These are phyloP conservation scores for Irpex sp. DNA, from an alignment of 1,284 basidiomycete species.

Conservation along the genomic window DNA sequence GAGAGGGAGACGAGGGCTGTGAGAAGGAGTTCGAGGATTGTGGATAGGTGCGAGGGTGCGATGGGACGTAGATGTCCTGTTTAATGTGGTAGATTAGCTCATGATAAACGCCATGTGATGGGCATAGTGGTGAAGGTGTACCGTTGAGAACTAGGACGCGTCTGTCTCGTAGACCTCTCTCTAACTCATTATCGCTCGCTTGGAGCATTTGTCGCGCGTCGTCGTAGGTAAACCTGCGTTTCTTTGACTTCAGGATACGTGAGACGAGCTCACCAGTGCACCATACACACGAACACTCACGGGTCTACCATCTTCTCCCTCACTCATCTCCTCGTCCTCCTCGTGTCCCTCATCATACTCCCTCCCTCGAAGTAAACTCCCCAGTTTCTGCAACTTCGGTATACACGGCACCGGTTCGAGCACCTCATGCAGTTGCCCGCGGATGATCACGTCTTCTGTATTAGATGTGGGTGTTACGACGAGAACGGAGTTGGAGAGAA, in stretches of 20 bases:
- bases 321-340: constrained; percentile 35
- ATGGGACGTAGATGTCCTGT: constrained; percentile 67
- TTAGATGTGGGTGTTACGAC: constrained; percentile 55
- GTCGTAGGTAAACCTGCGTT: constrained; percentile 45
- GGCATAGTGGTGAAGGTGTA: constrained; percentile 21
- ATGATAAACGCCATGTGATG: too few species aligned
- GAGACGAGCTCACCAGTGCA: not conserved
- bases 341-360: constrained; percentile 58
- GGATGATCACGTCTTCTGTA: constrained; percentile 46
- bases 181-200: constrained; percentile 71
- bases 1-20: constrained; percentile 60
- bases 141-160: constrained; percentile 72
- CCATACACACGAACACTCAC: constrained; percentile 7
- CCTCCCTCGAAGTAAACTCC: constrained; percentile 51
- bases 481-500: constrained; percentile 80
- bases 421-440: constrained; percentile 70
- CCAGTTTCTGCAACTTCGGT: constrained; percentile 69
- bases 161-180: constrained; percentile 53
- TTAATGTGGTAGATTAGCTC: too few species aligned
- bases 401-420: constrained; percentile 71
- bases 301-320: constrained; percentile 26
- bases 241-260: constrained; percentile 19
- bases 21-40: constrained; percentile 69
- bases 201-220: constrained; percentile 65
- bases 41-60: constrained; percentile 55